Percentiles rank a stretch among this genome's conserved stretches.
Conservation (phyloP, 2,329 filamentous ascomycete genomes). For the Acephala macrosclerotiorum region DNA sequence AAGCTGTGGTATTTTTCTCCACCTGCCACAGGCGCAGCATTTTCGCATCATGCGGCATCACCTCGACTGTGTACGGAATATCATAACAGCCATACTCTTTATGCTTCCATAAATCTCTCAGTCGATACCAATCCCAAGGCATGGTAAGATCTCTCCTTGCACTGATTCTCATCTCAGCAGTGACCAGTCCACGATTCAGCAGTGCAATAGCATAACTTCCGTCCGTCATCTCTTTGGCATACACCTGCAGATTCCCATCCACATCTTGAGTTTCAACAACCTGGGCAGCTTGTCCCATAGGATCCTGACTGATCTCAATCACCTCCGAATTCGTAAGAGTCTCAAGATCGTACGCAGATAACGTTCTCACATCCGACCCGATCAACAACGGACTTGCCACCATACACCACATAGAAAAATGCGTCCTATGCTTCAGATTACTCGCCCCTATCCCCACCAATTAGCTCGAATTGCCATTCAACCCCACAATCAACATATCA, state of each 20-base stretch:
- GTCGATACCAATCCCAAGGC: constrained; percentile 29
- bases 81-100: constrained; percentile 32
- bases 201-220: constrained; percentile 34
- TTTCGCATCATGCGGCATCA: constrained; percentile 35
- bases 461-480: constrained; percentile 37
- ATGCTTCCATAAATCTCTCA: constrained; percentile 36
- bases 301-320: constrained; percentile 47
- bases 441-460: constrained; percentile 49
- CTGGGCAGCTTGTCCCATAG: constrained; percentile 38
- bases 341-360: constrained; percentile 26
- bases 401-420: constrained; percentile 39
- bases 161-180: constrained; percentile 33
- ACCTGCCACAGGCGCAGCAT: constrained; percentile 29
- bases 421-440: constrained; percentile 42
- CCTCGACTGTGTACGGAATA: constrained; percentile 33
- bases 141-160: constrained; percentile 30
- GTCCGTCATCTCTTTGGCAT: constrained; percentile 33
- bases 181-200: constrained; percentile 30
- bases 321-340: constrained; percentile 43
- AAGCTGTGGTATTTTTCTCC: background rate
- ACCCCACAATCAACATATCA: constrained; percentile 39
- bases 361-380: constrained; percentile 32
- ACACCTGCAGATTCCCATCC: constrained; percentile 27
- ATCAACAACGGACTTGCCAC: constrained; percentile 37
- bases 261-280: constrained; percentile 22